Percentiles rank a stretch among this genome's conserved stretches.
Conservation (phyloP, 306 rosid species). For the Heteromeles arbutifolia region DNA sequence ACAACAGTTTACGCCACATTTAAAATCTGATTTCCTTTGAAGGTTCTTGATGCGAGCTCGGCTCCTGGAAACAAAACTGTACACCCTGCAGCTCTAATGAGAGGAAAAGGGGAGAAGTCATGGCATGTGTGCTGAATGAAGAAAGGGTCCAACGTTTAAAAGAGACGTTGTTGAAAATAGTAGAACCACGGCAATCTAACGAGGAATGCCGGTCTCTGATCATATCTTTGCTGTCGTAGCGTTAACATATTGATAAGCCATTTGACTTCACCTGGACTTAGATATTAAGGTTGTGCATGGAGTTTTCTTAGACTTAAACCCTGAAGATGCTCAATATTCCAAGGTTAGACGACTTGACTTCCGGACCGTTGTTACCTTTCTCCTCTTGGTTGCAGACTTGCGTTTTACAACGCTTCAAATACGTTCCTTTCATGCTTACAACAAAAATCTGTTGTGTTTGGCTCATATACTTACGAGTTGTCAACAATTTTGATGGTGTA, state of each 20-base stretch:
- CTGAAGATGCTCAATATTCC: constrained; percentile 57
- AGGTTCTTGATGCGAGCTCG: constrained; percentile 94
- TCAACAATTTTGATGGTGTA: too few relatives aligned
- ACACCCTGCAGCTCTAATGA: constrained; percentile 90
- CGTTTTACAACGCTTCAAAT: not conserved
- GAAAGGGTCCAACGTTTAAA: constrained; percentile 62
- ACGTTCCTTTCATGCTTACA: not conserved
- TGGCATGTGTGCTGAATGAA: constrained; percentile 75
- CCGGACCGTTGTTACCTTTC: not conserved
- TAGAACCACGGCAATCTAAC: not conserved
- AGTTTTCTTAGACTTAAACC: constrained; percentile 62
- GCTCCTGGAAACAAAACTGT: constrained; percentile 98
- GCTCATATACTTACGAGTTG: too few relatives aligned
- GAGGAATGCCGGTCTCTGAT: not conserved
- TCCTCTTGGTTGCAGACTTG: not conserved
- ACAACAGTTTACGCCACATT: constrained; percentile 2
- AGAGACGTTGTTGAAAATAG: constrained; percentile 27
- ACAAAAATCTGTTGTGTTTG: not conserved
- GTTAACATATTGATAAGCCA: not conserved
- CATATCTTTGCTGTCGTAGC: not conserved
- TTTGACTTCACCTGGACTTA: constrained; percentile 43
- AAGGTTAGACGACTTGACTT: constrained; percentile 38
- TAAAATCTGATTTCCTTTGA: constrained; percentile 27
- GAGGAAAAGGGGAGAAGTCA: constrained; percentile 54
- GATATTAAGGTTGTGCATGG: constrained; percentile 74